phyloP scores from a whole-genome alignment of 2,329 filamentous ascomycete species.

The Ophiostoma pallidulum region DNA sequence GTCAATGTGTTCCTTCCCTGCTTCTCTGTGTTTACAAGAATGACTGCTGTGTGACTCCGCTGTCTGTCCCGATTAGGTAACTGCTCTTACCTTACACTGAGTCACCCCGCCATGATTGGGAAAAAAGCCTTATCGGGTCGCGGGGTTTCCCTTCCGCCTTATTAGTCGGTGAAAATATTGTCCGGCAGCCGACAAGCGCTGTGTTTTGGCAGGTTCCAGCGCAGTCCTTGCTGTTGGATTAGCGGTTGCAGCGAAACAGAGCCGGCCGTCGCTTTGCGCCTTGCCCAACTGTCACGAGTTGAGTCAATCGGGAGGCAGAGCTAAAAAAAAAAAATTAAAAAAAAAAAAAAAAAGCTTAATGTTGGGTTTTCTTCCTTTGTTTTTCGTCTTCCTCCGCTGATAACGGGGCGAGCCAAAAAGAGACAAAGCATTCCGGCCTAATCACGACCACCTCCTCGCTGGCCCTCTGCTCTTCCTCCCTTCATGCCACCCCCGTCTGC shows the following conservation, averaged over 20 bases:
- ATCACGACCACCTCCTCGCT: no score
- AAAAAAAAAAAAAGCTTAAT: no score
- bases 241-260: no score
- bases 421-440: no score
- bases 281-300: no score
- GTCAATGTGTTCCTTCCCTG: no score
- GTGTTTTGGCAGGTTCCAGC: constrained; percentile 1
- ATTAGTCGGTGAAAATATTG: constrained; percentile 8
- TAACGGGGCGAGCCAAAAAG: no score
- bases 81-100: constrained; percentile 8
- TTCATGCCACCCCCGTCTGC: constrained; percentile 7
- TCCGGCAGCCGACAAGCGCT: constrained; percentile 2
- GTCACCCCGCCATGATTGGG: not conserved
- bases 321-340: no score
- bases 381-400: no score
- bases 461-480: not conserved
- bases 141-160: not conserved
- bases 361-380: constrained; percentile 5
- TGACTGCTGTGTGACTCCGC: not conserved
- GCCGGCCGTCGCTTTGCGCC: no score
- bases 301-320: no score
- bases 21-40: no score
- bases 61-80: constrained; percentile 3
- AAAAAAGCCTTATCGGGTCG: not conserved
- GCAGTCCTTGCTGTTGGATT: not conserved